These are phyloP conservation scores for Phytophthora pini DNA, from an alignment of 352 stramenopile species.

Conservation along the genomic window DNA sequence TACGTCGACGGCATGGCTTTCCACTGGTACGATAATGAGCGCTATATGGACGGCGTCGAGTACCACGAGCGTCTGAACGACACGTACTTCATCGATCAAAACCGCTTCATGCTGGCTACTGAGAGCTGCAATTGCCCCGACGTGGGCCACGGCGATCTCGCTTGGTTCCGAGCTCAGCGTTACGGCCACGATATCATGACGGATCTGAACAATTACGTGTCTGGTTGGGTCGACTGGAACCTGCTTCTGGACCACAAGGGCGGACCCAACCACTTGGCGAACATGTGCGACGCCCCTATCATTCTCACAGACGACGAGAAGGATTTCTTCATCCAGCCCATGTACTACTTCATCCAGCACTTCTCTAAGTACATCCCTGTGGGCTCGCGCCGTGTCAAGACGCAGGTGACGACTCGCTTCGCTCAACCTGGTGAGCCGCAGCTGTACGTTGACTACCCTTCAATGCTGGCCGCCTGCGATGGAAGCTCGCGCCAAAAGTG, in stretches of 20 bases:
- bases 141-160: conserved; percentile 58
- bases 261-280: conserved; percentile 89
- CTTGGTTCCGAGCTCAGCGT: conserved; percentile 87
- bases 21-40: conserved; percentile 87
- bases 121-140: conserved; percentile 84
- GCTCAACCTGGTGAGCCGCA: conserved; percentile 64
- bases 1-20: conserved; percentile 94
- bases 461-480: conserved; percentile 68
- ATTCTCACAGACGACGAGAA: conserved; percentile 72
- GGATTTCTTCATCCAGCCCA: conserved; percentile 84
- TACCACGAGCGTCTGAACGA: conserved; percentile 83
- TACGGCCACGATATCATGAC: conserved; percentile 92
- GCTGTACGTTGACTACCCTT: conserved; percentile 68
- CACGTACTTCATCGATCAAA: conserved; percentile 75
- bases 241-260: conserved; percentile 87
- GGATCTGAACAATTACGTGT: conserved; percentile 89
- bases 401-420: conserved; percentile 57
- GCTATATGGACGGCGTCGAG: conserved; percentile 79
- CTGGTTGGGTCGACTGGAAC: conserved; percentile 95
- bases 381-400: conserved; percentile 73
- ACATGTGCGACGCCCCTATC: conserved; percentile 82
- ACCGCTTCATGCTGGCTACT: conserved; percentile 73
- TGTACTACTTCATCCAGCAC: conserved; percentile 94
- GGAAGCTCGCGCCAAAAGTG: conserved; percentile 67
- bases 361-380: conserved; percentile 89